Evolutionary conservation across 1,139 yeast species (phyloP).

Genomic region (Arxiozyma slooffiae): DNA sequence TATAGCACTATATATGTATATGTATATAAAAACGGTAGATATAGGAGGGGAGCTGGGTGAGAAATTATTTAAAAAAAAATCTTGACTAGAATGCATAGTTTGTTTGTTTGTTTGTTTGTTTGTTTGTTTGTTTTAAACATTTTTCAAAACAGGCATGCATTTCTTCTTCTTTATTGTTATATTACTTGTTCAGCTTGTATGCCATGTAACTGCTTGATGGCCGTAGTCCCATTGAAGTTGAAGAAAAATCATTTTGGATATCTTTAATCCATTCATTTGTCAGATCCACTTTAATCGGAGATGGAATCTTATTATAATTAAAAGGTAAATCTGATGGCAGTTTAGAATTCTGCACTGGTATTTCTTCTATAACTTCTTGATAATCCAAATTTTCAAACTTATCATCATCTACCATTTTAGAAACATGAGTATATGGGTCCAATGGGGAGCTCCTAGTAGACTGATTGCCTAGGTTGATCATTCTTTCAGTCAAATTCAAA

Average conservation of each 20-base stretch:
- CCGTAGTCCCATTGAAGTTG: slow-evolving; percentile 23
- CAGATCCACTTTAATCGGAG: not conserved
- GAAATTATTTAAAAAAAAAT: too few species aligned
- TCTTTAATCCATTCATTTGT: slow-evolving; percentile 7
- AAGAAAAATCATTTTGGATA: slow-evolving; percentile 15
- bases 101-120: too few species aligned
- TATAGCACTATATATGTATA: too few species aligned
- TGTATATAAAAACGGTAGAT: too few species aligned
- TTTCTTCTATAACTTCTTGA: not conserved
- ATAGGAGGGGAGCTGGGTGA: too few species aligned
- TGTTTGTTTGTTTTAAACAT: too few species aligned
- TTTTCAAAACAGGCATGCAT: too few species aligned
- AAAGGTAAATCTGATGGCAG: not conserved
- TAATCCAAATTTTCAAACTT: slow-evolving; percentile 20
- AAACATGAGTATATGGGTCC: slow-evolving; percentile 18
- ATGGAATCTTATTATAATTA: not conserved
- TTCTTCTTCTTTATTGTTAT: not conserved
- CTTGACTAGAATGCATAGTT: too few species aligned
- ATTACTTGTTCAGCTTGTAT: slow-evolving; percentile 11
- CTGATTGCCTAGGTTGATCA: slow-evolving; percentile 25
- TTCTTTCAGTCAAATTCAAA: slow-evolving; percentile 43
- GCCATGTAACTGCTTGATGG: slow-evolving; percentile 27
- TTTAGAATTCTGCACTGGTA: not conserved
- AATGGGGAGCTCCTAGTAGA: slow-evolving; percentile 4
- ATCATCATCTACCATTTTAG: slow-evolving; percentile 17